Conservation (phyloP, 2,329 filamentous ascomycete species). For the Trichoderma atroviride region DNA sequence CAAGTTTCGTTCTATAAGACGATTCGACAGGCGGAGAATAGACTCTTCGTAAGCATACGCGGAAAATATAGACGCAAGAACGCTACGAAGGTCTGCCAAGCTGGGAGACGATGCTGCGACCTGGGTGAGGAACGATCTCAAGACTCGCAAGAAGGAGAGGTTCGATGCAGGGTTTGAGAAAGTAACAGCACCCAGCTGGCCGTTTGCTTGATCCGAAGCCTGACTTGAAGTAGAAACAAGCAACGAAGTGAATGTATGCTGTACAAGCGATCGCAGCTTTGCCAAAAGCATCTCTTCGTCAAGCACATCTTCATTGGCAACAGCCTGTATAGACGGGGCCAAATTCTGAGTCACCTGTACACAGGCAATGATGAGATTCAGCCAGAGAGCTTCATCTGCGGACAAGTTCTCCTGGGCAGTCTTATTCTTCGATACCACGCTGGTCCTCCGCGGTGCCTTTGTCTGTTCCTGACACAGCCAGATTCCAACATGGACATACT, state of each 20-base stretch:
- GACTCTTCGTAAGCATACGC: conserved; percentile 95
- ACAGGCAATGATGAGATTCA: conserved; percentile 61
- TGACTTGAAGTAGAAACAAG: conserved; percentile 71
- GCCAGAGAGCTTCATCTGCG: conserved; percentile 60
- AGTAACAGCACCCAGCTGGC: conserved; percentile 40
- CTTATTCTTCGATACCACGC: conserved; percentile 55
- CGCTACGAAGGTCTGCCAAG: conserved; percentile 80
- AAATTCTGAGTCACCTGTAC: conserved; percentile 67
- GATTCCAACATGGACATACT: conserved; percentile 89
- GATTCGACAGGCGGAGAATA: conserved; percentile 81
- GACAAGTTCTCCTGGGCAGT: conserved; percentile 49
- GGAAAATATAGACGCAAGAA: conserved; percentile 87
- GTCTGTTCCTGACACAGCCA: conserved; percentile 93
- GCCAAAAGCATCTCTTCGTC: conserved; percentile 65
- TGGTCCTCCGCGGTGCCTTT: conserved; percentile 56
- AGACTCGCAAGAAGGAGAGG: conserved; percentile 81
- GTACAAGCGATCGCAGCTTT: conserved; percentile 76
- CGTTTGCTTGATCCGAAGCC: conserved; percentile 53
- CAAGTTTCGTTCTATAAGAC: conserved; percentile 83
- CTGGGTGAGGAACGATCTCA: conserved; percentile 83
- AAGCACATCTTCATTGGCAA: conserved; percentile 39
- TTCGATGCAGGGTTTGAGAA: conserved; percentile 53
- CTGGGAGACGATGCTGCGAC: conserved; percentile 82
- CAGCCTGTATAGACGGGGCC: conserved; percentile 55
- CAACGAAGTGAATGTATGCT: conserved; percentile 87